These are phyloP conservation scores for Andrographis paniculata DNA, from an alignment of 305 asterid species.

Conservation along the genomic window DNA sequence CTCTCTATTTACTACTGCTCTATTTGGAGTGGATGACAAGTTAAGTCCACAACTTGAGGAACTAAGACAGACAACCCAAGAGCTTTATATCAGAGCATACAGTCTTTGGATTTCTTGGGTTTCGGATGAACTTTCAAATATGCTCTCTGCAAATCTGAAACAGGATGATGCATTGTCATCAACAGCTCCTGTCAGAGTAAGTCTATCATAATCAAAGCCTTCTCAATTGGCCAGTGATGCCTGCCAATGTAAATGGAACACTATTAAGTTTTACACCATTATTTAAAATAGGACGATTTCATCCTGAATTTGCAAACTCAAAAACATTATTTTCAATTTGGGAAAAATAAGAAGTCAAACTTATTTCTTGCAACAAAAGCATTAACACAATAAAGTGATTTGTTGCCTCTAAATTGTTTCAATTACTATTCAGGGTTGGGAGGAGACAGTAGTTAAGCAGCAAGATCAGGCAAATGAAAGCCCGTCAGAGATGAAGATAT, in stretches of 20 bases:
- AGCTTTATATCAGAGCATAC: slow-evolving; percentile 80
- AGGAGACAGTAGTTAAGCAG: slow-evolving; percentile 83
- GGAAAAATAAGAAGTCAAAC: slow-evolving; percentile 9
- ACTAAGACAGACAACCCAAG: slow-evolving; percentile 58
- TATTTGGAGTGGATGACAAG: slow-evolving; percentile 69
- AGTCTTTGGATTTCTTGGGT: slow-evolving; percentile 87
- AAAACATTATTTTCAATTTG: slow-evolving; percentile 14
- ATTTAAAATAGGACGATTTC: too few relatives aligned
- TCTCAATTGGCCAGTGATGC: too few relatives aligned
- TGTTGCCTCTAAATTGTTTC: slow-evolving; percentile 20
- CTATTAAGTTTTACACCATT: too few relatives aligned
- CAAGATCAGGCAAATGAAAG: slow-evolving; percentile 66
- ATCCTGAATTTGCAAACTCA: slow-evolving; percentile 18
- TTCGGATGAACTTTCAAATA: slow-evolving; percentile 64
- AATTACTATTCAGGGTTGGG: slow-evolving; percentile 81
- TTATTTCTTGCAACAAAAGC: slow-evolving; percentile 10
- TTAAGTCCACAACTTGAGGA: slow-evolving; percentile 82
- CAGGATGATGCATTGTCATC: slow-evolving; percentile 80
- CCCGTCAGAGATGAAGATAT: slow-evolving; percentile 81
- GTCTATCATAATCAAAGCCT: background rate
- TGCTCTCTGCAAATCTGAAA: slow-evolving; percentile 51
- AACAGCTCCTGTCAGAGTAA: slow-evolving; percentile 66
- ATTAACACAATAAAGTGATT: slow-evolving; percentile 5
- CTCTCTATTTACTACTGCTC: slow-evolving; percentile 56
- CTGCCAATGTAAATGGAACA: too few relatives aligned